phyloP scores from a whole-genome alignment of 108 stramenopile species.

The Phaeodactylum tricornutum region DNA sequence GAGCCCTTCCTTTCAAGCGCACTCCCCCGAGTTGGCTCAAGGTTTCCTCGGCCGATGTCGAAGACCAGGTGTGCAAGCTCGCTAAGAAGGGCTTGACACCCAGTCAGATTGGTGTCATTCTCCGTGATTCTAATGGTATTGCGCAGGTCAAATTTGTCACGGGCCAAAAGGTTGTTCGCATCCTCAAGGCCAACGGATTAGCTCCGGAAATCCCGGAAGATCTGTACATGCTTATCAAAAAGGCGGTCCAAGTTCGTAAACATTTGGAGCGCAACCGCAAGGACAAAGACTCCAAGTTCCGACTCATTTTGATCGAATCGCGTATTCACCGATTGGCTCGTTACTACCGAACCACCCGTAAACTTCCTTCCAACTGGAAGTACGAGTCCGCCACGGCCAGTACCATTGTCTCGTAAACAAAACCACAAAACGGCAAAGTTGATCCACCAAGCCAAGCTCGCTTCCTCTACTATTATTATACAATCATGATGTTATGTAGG shows the following conservation, averaged over 20 bases:
- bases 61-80: conserved; percentile 96
- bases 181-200: conserved; percentile 98
- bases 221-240: conserved; percentile 99
- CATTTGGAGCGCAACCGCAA: conserved; percentile 99
- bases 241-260: conserved; percentile 99
- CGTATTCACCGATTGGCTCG: conserved; percentile 97
- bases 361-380: conserved; percentile 99
- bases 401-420: conserved; percentile 94
- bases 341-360: conserved; percentile 99
- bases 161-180: conserved; percentile 98
- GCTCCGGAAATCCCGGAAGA: conserved; percentile 99
- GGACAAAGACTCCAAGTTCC: conserved; percentile 99
- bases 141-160: conserved; percentile 96
- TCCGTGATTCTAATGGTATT: conserved; percentile 96
- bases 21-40: conserved; percentile 98
- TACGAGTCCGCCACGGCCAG: conserved; percentile 98
- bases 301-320: conserved; percentile 99
- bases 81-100: conserved; percentile 99
- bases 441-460: too few relatives aligned
- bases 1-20: conserved; percentile 98
- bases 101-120: conserved; percentile 98
- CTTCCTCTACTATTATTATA: too few relatives aligned
- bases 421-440: not conserved
- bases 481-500: too few relatives aligned
- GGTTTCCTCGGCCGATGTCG: conserved; percentile 84